These are phyloP conservation scores for Lasiosphaeris hirsuta DNA, from an alignment of 495 filamentous ascomycete species.

Conservation along the genomic window DNA sequence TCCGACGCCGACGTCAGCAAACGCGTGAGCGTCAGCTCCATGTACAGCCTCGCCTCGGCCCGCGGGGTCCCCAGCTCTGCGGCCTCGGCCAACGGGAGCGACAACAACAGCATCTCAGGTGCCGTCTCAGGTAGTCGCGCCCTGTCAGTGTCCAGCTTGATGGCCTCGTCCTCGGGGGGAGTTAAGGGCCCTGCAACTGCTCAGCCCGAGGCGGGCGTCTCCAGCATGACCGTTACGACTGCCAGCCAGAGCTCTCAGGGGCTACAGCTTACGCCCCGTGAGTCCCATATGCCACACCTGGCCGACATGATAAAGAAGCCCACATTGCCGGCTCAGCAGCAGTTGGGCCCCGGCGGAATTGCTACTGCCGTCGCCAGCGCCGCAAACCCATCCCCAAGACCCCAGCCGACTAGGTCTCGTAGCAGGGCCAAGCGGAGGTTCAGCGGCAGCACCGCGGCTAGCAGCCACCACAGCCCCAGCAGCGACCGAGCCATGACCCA, in stretches of 20 bases:
- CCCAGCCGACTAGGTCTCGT: conserved; percentile 58
- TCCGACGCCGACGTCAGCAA: conserved; percentile 48
- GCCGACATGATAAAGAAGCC: conserved; percentile 32
- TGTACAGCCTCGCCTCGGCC: conserved; percentile 61
- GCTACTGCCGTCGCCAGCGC: conserved; percentile 4
- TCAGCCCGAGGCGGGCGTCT: conserved; percentile 49
- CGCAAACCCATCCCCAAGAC: conserved; percentile 22
- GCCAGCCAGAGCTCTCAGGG: conserved; percentile 34
- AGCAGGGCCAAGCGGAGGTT: conserved; percentile 71
- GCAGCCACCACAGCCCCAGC: conserved; percentile 62
- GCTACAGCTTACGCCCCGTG: conserved; percentile 44
- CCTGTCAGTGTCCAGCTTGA: conserved; percentile 30
- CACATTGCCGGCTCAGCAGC: conserved; percentile 1
- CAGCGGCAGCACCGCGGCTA: conserved; percentile 71
- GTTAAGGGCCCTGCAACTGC: conserved; percentile 33
- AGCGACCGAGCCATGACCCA: conserved; percentile 47
- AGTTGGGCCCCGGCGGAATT: conserved; percentile 1
- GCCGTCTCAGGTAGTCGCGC: conserved; percentile 17
- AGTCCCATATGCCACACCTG: conserved; percentile 33
- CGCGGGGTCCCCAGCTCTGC: conserved; percentile 45
- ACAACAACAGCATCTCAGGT: conserved; percentile 35
- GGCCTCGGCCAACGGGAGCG: conserved; percentile 41
- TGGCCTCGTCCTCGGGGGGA: conserved; percentile 29
- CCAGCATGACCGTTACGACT: conserved; percentile 55
- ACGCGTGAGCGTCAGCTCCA: conserved; percentile 62